Base-by-base conservation (phyloP, 164 flowering plant species). In the Umbilicus rupestris region DNA sequence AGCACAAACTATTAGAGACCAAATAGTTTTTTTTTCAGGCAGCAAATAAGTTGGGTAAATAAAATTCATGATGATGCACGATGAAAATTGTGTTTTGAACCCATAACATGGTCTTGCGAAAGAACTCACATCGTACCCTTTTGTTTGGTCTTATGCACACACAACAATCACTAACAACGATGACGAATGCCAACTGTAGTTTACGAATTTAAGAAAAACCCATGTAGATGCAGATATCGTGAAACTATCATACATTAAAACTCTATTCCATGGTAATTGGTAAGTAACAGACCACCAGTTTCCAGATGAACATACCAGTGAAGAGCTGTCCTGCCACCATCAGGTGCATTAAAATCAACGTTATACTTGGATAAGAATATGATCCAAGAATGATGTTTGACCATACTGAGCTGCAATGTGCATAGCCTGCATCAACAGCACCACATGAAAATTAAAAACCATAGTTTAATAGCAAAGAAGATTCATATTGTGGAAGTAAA, bases 321-420 rank as follows among this genome's bases (percentile, higher is more conserved):
- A 16, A 93, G 86, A 57, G 96, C 90, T 63, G 81, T 88, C 75
- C 93, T 87, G 62, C 96, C 97, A 70, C 84, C 89, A 70, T 93
- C 98, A n/a, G 88, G 86, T 39, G 73, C 81, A 70, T 90, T 92
- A 77, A 77, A 85, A 73, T 93, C 97, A 50, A 96, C 98, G 69
- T 78, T 79, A 79, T 83, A 85, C 84, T 67, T 79, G 83, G 15
- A 74, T 80, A 65, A 86, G 69, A 68, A 88, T 78, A 79, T 85
- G 88, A 78, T 88, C 84, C 60, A 90, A 73, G 83, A 93, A 90
- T 64, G 79, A 76, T 31, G 98, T 86, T 78, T 93, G 98, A 60
- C 98, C 98, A 76, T 85, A 93, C 72, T 93, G 96, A 68, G 98
- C 94, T 62, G 97, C 98, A 80, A 90, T 88, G 79, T 93, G 98